phyloP scores from a whole-genome alignment of 2,329 filamentous ascomycete genomes.

The Plenodomus lindquistii region DNA sequence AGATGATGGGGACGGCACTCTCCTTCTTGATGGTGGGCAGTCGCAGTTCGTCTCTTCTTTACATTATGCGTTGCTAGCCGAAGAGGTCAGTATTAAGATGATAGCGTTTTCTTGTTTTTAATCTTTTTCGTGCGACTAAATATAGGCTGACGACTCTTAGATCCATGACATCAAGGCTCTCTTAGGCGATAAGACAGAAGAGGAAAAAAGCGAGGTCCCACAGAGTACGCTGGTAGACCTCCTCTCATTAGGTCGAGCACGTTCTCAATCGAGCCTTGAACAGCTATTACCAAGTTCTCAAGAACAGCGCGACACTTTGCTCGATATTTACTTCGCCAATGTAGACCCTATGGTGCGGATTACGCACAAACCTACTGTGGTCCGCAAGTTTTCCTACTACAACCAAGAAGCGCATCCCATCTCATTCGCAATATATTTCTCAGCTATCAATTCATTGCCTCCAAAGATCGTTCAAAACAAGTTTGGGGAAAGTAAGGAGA shows the following conservation, averaged over 20 bases:
- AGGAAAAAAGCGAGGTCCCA: constrained; percentile 32
- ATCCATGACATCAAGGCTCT: constrained; percentile 47
- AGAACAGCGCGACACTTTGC: constrained; percentile 37
- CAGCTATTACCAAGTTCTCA: constrained; percentile 35
- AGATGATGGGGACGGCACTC: constrained; percentile 42
- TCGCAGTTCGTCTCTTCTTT: constrained; percentile 47
- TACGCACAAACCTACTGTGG: constrained; percentile 38
- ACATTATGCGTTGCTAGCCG: constrained; percentile 46
- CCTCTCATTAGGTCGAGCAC: constrained; percentile 38
- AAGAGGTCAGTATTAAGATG: constrained; percentile 34
- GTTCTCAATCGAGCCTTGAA: constrained; percentile 28
- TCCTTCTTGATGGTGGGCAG: constrained; percentile 43
- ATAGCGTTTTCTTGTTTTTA: neutral
- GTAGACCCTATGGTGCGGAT: constrained; percentile 45
- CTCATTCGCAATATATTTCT: constrained; percentile 43
- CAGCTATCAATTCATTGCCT: constrained; percentile 41
- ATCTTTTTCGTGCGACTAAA: too few species aligned
- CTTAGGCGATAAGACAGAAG: constrained; percentile 37
- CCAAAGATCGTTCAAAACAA: constrained; percentile 33
- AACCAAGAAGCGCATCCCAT: constrained; percentile 38
- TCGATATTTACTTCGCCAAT: constrained; percentile 41
- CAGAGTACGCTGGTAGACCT: constrained; percentile 37
- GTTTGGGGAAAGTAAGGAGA: constrained; percentile 40
- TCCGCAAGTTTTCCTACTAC: constrained; percentile 33
- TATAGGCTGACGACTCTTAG: constrained; percentile 20